Evolutionary conservation across 1,284 basidiomycete genomes (phyloP), one percentile per base, ranked within the genome.

Genomic region (Somion occarium): DNA sequence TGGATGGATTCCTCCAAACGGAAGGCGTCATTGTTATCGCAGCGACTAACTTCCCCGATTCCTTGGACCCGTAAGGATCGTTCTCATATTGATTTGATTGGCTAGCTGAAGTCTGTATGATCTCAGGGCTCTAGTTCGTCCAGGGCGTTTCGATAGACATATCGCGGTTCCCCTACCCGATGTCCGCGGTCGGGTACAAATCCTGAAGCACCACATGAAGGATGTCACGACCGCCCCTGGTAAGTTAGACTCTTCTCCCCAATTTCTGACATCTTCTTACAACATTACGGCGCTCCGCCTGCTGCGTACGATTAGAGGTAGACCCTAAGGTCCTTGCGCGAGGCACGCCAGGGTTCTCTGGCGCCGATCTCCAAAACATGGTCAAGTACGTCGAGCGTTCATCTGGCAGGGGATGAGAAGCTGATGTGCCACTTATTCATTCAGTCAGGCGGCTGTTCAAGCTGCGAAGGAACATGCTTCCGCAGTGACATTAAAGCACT

Each of bases 41-140:
- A 34, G 94, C 95, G 3, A 98, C 94, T 48, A 98, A 98, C 69
- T 96, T 97, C 69, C 94, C 94, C 1, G 83, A 96, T 62, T 88
- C 88, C 49, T 74, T 98, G 53, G 93, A 96, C 66, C 83, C 81
- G 88, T 91, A 57, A 65, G 86, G 75, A 38, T 38, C 39, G 46
- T 30, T 46, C 5, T 19, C 18, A 24, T 38, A 22, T 48, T 20
- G 38, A 43, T 25, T 11, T 43, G 25, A 4, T 27, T 27, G 37
- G 24, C 18, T 41, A 30, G 42, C 37, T 27, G 22, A n/a, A 37
- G 46, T 42, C 3, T 27, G 4, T 46, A 52, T 38, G 48, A 49
- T 57, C 51, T 53, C 65, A 93, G 90, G 59, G 94, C 94, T 15
- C 80, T 98, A 49, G 87, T 94, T 38, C 88, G 94, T 60, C 94